Percentiles rank a stretch among this genome's conserved stretches.
These are phyloP conservation scores for Leavenworthia alabamica DNA, from an alignment of 345 rosid genomes.

Conservation along the genomic window DNA sequence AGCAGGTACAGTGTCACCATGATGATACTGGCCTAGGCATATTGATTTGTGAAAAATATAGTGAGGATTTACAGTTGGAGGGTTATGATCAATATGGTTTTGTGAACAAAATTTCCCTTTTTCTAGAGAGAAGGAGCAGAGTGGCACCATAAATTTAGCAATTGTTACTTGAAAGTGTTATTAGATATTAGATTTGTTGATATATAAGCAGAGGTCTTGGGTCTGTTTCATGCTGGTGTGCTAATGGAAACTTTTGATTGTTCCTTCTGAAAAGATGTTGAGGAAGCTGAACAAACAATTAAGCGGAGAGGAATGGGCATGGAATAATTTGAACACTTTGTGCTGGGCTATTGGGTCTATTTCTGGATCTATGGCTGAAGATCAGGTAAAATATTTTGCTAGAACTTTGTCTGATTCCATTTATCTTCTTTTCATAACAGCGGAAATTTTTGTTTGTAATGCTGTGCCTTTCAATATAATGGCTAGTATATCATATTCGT, in stretches of 20 bases:
- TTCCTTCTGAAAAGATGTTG: constrained; percentile 61
- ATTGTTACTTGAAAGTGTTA: not conserved
- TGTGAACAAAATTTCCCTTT: not conserved
- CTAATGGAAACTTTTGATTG: constrained; percentile 14
- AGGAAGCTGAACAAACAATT: constrained; percentile 89
- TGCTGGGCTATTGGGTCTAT: constrained; percentile 99
- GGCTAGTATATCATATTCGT: not conserved
- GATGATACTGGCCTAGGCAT: constrained; percentile 1
- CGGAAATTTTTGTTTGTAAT: not conserved
- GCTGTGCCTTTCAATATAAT: not conserved
- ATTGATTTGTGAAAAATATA: not conserved
- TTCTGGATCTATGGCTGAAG: constrained; percentile 98
- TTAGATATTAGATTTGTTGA: not conserved
- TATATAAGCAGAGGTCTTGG: no score
- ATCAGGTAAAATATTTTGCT: constrained; percentile 54
- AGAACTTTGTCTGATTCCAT: not conserved
- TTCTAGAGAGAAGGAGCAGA: not conserved
- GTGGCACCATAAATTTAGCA: not conserved
- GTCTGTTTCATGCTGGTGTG: not conserved
- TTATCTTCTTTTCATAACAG: not conserved
- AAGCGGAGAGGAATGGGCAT: constrained; percentile 96
- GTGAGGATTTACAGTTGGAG: not conserved
- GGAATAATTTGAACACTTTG: constrained; percentile 91
- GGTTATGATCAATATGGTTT: not conserved
- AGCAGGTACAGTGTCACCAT: constrained; percentile 54